These are phyloP conservation scores for Dillenia turbinata DNA, from an alignment of 164 flowering plant species.

Conservation along the genomic window DNA sequence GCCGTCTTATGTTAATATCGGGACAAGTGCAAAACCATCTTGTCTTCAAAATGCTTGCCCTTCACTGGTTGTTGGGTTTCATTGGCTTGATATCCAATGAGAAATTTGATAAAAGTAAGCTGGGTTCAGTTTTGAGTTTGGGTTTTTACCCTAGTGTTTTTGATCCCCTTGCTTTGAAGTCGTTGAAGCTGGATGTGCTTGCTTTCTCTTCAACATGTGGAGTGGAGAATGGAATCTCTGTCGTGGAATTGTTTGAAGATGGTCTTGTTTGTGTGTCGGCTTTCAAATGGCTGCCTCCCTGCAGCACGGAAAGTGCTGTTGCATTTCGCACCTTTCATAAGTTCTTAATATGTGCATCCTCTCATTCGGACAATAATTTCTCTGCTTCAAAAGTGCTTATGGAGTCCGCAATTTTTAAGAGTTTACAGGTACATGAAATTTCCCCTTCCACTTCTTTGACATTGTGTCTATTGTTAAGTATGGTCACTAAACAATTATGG, in stretches of 20 bases:
- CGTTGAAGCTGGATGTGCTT: conserved; percentile 78
- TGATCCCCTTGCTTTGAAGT: conserved; percentile 84
- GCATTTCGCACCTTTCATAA: conserved; percentile 81
- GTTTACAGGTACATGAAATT: conserved; percentile 47
- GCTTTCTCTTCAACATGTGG: conserved; percentile 46
- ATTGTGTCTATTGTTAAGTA: no score
- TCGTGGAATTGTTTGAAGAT: conserved; percentile 63
- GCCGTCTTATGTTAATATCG: conserved; percentile 57
- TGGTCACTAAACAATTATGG: no score
- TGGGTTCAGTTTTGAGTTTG: conserved; percentile 34
- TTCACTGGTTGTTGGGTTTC: conserved; percentile 88
- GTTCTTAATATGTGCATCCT: conserved; percentile 63
- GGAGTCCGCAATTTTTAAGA: conserved; percentile 56
- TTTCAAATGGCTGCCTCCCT: conserved; percentile 88
- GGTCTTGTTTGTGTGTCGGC: conserved; percentile 73
- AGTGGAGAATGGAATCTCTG: conserved; percentile 17
- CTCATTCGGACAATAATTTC: conserved; percentile 50
- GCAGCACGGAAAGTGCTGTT: conserved; percentile 89
- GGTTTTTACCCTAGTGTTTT: conserved; percentile 66
- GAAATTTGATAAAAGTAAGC: conserved; percentile 29
- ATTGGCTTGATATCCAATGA: conserved; percentile 24
- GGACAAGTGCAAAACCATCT: conserved; percentile 58
- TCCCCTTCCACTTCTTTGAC: not conserved
- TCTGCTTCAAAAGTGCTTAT: conserved; percentile 28
- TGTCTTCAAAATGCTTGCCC: conserved; percentile 71